A percentile compares a stretch with the other conserved stretches of the same genome.
Conservation (phyloP, 805 yeast species). For the Kuraishia molischiana region DNA sequence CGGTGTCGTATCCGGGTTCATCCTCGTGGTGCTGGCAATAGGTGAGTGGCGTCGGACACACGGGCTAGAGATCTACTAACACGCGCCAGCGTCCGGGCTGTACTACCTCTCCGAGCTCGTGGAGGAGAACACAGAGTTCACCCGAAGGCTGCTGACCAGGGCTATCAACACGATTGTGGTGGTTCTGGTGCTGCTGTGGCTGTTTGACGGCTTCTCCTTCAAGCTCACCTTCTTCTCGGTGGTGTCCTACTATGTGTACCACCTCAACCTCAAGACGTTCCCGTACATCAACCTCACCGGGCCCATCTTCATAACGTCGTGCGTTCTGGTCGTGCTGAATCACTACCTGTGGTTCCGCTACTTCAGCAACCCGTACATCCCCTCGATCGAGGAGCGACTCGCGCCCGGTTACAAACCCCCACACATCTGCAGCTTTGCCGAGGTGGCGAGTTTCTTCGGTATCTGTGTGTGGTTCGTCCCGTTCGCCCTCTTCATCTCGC, state of each 20-base stretch:
- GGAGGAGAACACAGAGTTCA: conserved; percentile 85
- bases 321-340: conserved; percentile 64
- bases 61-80: neutral
- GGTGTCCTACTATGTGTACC: conserved; percentile 60
- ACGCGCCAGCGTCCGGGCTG: conserved; percentile 75
- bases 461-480: conserved; percentile 92
- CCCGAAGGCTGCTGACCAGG: conserved; percentile 58
- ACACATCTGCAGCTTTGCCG: conserved; percentile 71
- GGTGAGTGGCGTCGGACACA: conserved; percentile 8
- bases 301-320: conserved; percentile 60
- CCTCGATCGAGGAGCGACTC: conserved; percentile 55
- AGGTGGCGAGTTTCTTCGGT: conserved; percentile 93
- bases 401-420: conserved; percentile 52
- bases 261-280: conserved; percentile 69
- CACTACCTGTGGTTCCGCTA: conserved; percentile 88
- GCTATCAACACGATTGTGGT: conserved; percentile 54
- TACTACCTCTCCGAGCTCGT: conserved; percentile 88
- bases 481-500: conserved; percentile 80
- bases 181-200: conserved; percentile 42
- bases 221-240: conserved; percentile 58
- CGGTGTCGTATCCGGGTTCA: conserved; percentile 55
- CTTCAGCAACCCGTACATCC: conserved; percentile 64
- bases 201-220: conserved; percentile 77
- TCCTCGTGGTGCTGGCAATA: conserved; percentile 45
- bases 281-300: conserved; percentile 75